phyloP scores from a whole-genome alignment of 805 yeast species.

The Saccharomycopsis synnaedendra region DNA sequence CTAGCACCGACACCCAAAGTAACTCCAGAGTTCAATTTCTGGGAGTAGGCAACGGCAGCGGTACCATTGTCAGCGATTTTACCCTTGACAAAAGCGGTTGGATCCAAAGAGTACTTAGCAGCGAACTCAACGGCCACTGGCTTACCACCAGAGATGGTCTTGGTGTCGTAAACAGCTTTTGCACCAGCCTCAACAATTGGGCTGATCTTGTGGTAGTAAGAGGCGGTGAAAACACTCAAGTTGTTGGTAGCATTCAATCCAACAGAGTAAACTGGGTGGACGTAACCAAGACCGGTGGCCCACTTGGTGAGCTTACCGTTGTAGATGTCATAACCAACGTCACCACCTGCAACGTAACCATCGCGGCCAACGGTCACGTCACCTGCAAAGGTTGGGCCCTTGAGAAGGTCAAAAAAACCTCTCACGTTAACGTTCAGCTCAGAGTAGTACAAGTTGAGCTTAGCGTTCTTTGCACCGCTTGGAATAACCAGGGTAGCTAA shows the following conservation, averaged over 20 bases:
- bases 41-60: constrained; percentile 89
- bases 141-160: constrained; percentile 52
- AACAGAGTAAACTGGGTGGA: constrained; percentile 76
- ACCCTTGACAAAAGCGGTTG: constrained; percentile 85
- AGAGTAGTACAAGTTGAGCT: constrained; percentile 79
- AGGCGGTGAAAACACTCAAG: constrained; percentile 83
- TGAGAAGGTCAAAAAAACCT: constrained; percentile 87
- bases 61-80: constrained; percentile 94
- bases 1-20: constrained; percentile 95
- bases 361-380: constrained; percentile 92
- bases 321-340: constrained; percentile 91
- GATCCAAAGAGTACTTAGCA: constrained; percentile 85
- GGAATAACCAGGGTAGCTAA: constrained; percentile 82
- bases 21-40: constrained; percentile 91
- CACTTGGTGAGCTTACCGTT: constrained; percentile 88
- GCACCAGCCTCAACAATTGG: constrained; percentile 95
- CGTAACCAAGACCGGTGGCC: constrained; percentile 89
- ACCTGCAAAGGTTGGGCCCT: constrained; percentile 93
- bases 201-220: constrained; percentile 93
- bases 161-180: constrained; percentile 90
- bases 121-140: constrained; percentile 92
- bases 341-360: constrained; percentile 95
- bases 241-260: constrained; percentile 66
- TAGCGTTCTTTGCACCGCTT: constrained; percentile 73
- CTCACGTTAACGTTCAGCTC: constrained; percentile 92